A percentile compares a stretch with the other conserved stretches of the same genome.
Evolutionary conservation across 306 rosid species (phyloP).

Genomic region (Trifolium dubium): DNA sequence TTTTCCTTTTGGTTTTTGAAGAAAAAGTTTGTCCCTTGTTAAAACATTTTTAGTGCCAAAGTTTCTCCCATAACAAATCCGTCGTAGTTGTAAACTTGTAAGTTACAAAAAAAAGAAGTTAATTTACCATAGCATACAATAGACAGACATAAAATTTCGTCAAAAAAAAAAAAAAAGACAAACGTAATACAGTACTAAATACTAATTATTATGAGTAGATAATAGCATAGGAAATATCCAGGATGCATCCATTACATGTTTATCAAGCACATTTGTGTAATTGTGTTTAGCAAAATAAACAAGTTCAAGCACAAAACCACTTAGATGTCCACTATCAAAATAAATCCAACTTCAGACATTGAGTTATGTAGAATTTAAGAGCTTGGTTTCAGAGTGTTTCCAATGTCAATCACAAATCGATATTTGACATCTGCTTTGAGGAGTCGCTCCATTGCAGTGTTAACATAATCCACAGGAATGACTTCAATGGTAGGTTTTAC

Average conservation of each 20-base stretch:
- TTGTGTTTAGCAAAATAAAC: neutral
- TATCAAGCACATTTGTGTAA: neutral
- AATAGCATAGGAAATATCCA: neutral
- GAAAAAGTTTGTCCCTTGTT: too few relatives aligned
- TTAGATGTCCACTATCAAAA: neutral
- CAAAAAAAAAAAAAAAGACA: too few relatives aligned
- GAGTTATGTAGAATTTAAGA: neutral
- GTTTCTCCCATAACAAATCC: too few relatives aligned
- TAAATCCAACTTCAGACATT: too few relatives aligned
- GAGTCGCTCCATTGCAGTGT: neutral
- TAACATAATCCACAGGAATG: neutral
- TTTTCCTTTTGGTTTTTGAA: too few relatives aligned
- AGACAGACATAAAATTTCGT: too few relatives aligned
- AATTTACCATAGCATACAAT: too few relatives aligned
- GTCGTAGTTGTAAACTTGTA: too few relatives aligned
- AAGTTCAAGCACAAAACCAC: neutral
- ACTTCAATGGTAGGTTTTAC: neutral
- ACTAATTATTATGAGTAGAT: neutral
- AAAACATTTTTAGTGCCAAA: too few relatives aligned
- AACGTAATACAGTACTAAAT: too few relatives aligned
- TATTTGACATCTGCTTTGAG: neutral
- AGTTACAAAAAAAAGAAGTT: too few relatives aligned
- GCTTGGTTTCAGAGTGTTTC: neutral
- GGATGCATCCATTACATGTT: too few relatives aligned
- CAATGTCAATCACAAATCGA: neutral